phyloP scores from a whole-genome alignment of 495 filamentous ascomycete species.

The Neurospora sp. region DNA sequence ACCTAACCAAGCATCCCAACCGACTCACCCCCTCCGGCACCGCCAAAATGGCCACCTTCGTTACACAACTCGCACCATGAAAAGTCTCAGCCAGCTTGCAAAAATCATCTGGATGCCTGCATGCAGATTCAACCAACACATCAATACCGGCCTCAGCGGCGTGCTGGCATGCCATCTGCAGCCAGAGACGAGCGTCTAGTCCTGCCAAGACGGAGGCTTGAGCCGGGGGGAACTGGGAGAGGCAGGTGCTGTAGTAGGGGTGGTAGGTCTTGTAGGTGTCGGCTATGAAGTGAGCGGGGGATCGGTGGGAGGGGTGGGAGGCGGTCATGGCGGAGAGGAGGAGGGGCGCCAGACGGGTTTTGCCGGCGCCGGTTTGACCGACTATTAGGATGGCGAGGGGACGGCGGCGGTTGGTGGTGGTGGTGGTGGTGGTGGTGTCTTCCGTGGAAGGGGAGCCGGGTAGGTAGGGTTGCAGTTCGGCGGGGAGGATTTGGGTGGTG shows the following conservation, averaged over 20 bases:
- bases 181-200: conserved; percentile 25
- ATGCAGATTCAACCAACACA: conserved; percentile 27
- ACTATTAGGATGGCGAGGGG: conserved; percentile 28
- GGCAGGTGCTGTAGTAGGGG: conserved; percentile 18
- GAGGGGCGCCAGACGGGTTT: conserved; percentile 25
- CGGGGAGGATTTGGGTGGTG: conserved; percentile 6
- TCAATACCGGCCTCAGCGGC: conserved; percentile 10
- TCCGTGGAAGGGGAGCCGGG: neutral
- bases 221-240: conserved; percentile 5
- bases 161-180: conserved; percentile 17
- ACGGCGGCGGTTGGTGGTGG: neutral
- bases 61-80: too few species aligned
- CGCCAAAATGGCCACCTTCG: conserved; percentile 22
- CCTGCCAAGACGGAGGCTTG: conserved; percentile 20
- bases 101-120: conserved; percentile 25
- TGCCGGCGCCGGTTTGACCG: conserved; percentile 36
- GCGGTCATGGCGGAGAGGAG: conserved; percentile 14
- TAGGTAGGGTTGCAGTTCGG: conserved; percentile 9
- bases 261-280: conserved; percentile 38
- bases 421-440: neutral
- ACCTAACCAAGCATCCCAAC: conserved; percentile 25
- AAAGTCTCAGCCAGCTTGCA: conserved; percentile 17
- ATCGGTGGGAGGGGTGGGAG: neutral
- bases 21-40: conserved; percentile 23
- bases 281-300: conserved; percentile 27